These are phyloP conservation scores for Knoxia roxburghii DNA, from an alignment of 257 asterid species.

Conservation along the genomic window DNA sequence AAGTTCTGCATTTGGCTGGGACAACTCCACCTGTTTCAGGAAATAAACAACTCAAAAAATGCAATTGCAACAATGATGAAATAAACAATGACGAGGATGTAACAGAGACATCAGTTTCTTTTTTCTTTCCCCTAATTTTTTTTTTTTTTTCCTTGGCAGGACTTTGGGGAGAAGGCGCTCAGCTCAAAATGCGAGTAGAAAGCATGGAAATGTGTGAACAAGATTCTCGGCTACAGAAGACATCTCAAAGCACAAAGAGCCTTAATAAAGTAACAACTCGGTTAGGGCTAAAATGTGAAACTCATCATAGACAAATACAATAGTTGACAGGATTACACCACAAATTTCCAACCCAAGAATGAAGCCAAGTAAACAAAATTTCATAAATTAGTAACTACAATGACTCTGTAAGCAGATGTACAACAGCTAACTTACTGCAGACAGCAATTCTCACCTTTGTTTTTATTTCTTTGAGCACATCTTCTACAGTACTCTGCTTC, in stretches of 20 bases:
- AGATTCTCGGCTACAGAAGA: too few relatives aligned
- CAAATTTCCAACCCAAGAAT: not conserved
- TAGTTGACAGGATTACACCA: not conserved
- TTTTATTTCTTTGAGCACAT: slow-evolving; percentile 92
- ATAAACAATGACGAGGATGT: too few relatives aligned
- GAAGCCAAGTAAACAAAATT: not conserved
- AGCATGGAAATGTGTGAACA: too few relatives aligned
- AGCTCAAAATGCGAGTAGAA: too few relatives aligned
- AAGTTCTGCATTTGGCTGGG: slow-evolving; percentile 46
- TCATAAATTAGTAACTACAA: not conserved
- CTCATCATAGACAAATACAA: not conserved
- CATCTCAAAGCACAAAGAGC: too few relatives aligned
- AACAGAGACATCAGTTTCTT: too few relatives aligned
- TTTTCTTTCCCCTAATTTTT: too few relatives aligned
- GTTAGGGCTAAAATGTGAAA: not conserved
- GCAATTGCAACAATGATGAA: too few relatives aligned
- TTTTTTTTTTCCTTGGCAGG: too few relatives aligned
- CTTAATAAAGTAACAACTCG: too few relatives aligned
- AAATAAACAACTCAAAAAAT: not conserved
- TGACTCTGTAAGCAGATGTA: not conserved
- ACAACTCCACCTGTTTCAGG: slow-evolving; percentile 42
- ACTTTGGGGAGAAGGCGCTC: too few relatives aligned
- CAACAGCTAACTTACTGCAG: not conserved
- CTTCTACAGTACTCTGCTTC: slow-evolving; percentile 91
- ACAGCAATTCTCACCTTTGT: slow-evolving; percentile 52